Conservation (phyloP, 148 eudicot genomes). For the Rhododendron mucronatum region DNA sequence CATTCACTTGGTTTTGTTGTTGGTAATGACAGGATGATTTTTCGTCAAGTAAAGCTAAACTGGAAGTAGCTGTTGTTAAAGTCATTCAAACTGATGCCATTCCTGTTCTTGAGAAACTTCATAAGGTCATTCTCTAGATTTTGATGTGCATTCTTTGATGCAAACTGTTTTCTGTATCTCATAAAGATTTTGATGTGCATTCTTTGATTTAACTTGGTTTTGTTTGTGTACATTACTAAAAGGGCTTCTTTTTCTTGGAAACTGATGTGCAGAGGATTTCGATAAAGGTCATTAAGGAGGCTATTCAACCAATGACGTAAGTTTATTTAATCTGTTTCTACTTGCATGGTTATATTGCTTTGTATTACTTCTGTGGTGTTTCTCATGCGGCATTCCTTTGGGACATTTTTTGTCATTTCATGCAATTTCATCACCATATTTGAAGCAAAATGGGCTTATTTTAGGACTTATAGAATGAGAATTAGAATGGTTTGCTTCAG, state of each 20-base stretch:
- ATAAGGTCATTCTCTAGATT: slow-evolving; percentile 40
- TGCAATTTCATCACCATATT: background rate
- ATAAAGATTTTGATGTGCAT: background rate
- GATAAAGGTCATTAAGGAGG: slow-evolving; percentile 74
- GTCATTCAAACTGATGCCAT: slow-evolving; percentile 58
- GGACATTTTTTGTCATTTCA: background rate
- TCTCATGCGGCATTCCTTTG: background rate
- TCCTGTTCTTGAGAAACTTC: slow-evolving; percentile 66
- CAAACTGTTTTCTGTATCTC: too few species aligned
- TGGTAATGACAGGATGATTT: slow-evolving; percentile 49
- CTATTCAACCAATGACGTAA: slow-evolving; percentile 54
- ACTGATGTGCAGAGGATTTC: slow-evolving; percentile 60
- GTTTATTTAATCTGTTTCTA: slow-evolving; percentile 16
- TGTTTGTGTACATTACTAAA: background rate
- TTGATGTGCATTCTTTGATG: background rate
- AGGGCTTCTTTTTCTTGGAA: slow-evolving; percentile 2
- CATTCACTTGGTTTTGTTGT: slow-evolving; percentile 2
- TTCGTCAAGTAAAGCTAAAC: slow-evolving; percentile 47
- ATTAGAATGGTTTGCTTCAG: background rate
- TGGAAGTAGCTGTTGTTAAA: slow-evolving; percentile 55
- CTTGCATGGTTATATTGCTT: background rate
- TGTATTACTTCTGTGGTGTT: background rate
- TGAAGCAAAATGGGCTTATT: background rate
- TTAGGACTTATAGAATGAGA: background rate
- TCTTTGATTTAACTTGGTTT: background rate